Evolutionary conservation across 441 rosid species (phyloP), one percentile per base, ranked within the genome.

Genomic region (Biscutella laevigata): DNA sequence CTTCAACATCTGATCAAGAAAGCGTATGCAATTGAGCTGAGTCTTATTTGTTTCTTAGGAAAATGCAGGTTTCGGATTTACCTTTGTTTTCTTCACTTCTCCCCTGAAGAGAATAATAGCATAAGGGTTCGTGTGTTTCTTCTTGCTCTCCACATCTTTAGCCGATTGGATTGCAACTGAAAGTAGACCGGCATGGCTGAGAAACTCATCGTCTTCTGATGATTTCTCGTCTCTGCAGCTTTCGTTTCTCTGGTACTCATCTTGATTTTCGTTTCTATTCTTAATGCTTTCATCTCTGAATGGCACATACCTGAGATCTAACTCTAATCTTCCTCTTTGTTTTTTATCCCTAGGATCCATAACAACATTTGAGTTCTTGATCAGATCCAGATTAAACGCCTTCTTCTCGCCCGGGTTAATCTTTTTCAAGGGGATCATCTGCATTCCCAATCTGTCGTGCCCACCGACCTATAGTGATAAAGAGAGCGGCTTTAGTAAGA

Each of bases 61-160:
- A 29, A 39, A 60, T 33, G 42, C 44, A 26, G 7, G 14, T 43
- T 43, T 4, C 28, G 42, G 26, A 51, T 51, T 60, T 66, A 77
- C 88, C 95, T 82, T 91, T 43, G 98, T 91, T 74, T 60, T 81
- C 79, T 74, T 87, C 57, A 35, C 80, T 63, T 89, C 97, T 62
- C 97, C 97, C 54, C 79, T 62, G 67, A 85, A 80, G 61, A 74
- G 75, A 61, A 87, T 66, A 25, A 74, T 10, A 15, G 95, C 87
- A 30, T 76, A 91, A 0, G 96, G 98, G 68, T 87, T 91, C 34
- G 56, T 80, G 77, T 85, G 88, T 40, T 40, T 67, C 41, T 41
- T 71, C 66, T 80, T 74, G 22, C 96, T 94, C 37, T 88, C 98
- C 0, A 91, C 81, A 53, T 83, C 86, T 75, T 83, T 75, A 1